Evolutionary conservation across 805 yeast species (phyloP).

Genomic region (Teunomyces pallodes): DNA sequence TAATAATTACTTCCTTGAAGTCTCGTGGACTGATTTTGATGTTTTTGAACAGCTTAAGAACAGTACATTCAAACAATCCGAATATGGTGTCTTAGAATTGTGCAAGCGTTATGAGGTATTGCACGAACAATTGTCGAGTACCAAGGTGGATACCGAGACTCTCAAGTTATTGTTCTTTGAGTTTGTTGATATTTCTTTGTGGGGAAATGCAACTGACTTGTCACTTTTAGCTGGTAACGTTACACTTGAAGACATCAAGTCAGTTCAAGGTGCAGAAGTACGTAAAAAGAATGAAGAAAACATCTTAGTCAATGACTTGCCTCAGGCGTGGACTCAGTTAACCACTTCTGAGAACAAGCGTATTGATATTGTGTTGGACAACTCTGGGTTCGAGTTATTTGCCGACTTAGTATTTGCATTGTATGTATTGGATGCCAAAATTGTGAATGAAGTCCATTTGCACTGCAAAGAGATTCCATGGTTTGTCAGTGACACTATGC

Average conservation of each 20-base stretch:
- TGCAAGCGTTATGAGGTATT: slow-evolving; percentile 56
- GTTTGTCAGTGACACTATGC: slow-evolving; percentile 96
- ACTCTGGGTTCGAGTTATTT: slow-evolving; percentile 92
- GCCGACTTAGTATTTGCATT: slow-evolving; percentile 72
- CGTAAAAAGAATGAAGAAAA: slow-evolving; percentile 78
- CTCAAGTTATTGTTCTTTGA: slow-evolving; percentile 69
- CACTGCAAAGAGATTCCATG: slow-evolving; percentile 93
- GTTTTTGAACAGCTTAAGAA: slow-evolving; percentile 70
- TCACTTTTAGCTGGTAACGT: slow-evolving; percentile 87
- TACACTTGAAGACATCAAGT: slow-evolving; percentile 76
- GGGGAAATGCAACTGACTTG: slow-evolving; percentile 98
- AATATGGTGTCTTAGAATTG: slow-evolving; percentile 75
- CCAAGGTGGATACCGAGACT: slow-evolving; percentile 12
- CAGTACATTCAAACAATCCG: slow-evolving; percentile 71
- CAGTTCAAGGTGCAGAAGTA: slow-evolving; percentile 87
- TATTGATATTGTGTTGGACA: slow-evolving; percentile 84
- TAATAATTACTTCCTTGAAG: slow-evolving; percentile 40
- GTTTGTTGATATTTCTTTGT: slow-evolving; percentile 80
- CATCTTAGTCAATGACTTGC: slow-evolving; percentile 74
- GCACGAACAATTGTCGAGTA: slow-evolving; percentile 19
- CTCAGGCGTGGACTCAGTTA: slow-evolving; percentile 58
- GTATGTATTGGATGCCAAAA: slow-evolving; percentile 58
- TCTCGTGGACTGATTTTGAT: slow-evolving; percentile 60
- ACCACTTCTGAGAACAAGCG: slow-evolving; percentile 38
- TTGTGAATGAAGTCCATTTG: slow-evolving; percentile 62